A percentile compares a stretch with the other conserved stretches of the same genome.
phyloP scores from a whole-genome alignment of 129 eudicot genomes.

The Logfia minima region DNA sequence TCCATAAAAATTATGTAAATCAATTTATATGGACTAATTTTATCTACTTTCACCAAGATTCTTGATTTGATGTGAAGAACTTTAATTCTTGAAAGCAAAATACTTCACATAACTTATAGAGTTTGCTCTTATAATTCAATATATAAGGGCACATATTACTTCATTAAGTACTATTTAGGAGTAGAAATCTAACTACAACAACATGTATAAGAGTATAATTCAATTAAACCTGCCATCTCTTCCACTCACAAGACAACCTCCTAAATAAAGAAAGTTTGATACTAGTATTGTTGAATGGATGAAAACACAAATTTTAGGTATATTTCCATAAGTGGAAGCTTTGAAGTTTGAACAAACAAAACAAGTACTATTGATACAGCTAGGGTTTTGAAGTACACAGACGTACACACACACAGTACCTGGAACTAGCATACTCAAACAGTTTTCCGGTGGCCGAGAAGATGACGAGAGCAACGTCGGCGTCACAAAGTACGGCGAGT shows the following conservation, averaged over 20 bases:
- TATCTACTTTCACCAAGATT: too few species aligned
- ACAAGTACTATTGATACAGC: conserved; percentile 7
- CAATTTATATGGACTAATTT: too few species aligned
- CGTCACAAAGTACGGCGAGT: conserved; percentile 60
- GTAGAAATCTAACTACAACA: neutral
- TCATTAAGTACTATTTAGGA: neutral
- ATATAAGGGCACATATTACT: conserved; percentile 1
- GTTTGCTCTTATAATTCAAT: conserved; percentile 9
- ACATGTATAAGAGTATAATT: neutral
- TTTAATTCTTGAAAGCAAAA: neutral
- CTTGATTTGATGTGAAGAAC: neutral
- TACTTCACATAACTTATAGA: neutral
- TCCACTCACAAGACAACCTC: neutral
- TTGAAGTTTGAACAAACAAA: conserved; percentile 15
- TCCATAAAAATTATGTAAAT: too few species aligned
- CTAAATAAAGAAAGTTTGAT: conserved; percentile 10
- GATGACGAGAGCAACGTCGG: conserved; percentile 57
- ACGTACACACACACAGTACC: conserved; percentile 25
- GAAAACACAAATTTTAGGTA: neutral
- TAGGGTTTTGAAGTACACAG: neutral
- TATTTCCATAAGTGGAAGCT: conserved; percentile 31
- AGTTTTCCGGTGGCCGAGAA: conserved; percentile 61
- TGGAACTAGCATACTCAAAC: conserved; percentile 54
- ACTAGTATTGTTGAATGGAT: neutral
- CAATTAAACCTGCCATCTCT: conserved; percentile 13